These are phyloP conservation scores for Penicillium sp. DNA, from an alignment of 2,329 filamentous ascomycete species.

Conservation along the genomic window DNA sequence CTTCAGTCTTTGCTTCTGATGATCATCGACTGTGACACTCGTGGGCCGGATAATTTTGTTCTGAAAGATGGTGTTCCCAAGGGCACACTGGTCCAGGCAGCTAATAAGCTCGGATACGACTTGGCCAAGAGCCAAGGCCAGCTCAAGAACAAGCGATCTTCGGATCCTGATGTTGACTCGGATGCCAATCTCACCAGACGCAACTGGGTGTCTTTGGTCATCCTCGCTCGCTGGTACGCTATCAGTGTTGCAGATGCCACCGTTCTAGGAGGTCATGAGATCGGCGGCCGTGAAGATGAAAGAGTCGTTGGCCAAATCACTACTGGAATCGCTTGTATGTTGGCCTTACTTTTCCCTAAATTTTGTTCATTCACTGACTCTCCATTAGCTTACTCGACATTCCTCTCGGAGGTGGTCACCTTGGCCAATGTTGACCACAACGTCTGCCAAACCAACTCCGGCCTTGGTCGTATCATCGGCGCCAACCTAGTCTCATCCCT, in stretches of 20 bases:
- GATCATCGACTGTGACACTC: constrained; percentile 44
- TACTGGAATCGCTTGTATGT: constrained; percentile 42
- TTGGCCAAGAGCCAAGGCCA: constrained; percentile 42
- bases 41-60: constrained; percentile 44
- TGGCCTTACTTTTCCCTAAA: not conserved
- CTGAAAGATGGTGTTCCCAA: constrained; percentile 44
- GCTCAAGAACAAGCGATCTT: constrained; percentile 34
- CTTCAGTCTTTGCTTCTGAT: constrained; percentile 44
- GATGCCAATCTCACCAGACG: constrained; percentile 43
- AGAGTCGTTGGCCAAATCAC: constrained; percentile 38
- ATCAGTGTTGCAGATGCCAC: constrained; percentile 43
- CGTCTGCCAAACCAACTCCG: constrained; percentile 38
- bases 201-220: constrained; percentile 41
- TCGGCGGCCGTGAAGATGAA: constrained; percentile 41
- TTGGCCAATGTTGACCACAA: constrained; percentile 36
- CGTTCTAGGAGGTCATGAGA: constrained; percentile 39
- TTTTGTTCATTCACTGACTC: constrained; percentile 3
- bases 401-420: constrained; percentile 38
- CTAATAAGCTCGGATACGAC: constrained; percentile 40
- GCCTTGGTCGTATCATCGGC: constrained; percentile 38
- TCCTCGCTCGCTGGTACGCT: constrained; percentile 44
- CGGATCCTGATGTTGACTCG: constrained; percentile 41
- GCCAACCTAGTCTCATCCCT: constrained; percentile 38
- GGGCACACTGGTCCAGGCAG: constrained; percentile 40
- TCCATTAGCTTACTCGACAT: constrained; percentile 36